Evolutionary conservation across 2,329 filamentous ascomycete genomes (phyloP), one percentile per base, ranked within the genome.

Genomic region (Claviceps monticola): DNA sequence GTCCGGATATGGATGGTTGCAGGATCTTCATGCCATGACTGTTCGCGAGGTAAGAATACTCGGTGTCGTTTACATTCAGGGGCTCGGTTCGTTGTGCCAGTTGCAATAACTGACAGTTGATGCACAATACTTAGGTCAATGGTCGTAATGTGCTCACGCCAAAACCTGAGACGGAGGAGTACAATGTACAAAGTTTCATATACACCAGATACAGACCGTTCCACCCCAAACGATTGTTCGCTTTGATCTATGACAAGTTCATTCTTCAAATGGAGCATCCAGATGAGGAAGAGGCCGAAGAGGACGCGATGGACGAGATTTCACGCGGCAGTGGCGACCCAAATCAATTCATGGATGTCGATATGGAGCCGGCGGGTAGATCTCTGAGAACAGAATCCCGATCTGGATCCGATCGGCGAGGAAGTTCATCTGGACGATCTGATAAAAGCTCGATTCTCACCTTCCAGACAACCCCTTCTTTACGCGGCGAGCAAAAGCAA

Each of bases 81-180:
- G n/a, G 19, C 38, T 36, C 44, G n/a, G 17, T 6, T 13, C 3
- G 9, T 43, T 11, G 8, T 13, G 2, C 9, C 19, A 21, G 17
- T 11, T 13, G 2, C 13, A 43, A 4, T 43, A 11, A 21, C 19
- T 43, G 19, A 43, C 41, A 4, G 14, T 19, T 41, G 7, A 9
- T n/a, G 3, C 9, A 13, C 11, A 21, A 43, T 9, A 43, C 19
- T 42, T 8, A 71, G 67, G 67, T 72, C 38, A 73, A 73, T 46
- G 71, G 71, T 0, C 64, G 65, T 16, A 78, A 78, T 26, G 73
- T 74, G 2, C 61, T 83, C 48, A 80, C 79, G 0, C 82, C 82
- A 0, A 85, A 79, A 60, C 84, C 83, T 0, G 83, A 87, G 66
- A 86, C 82, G 0, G 72, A 86, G 51, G 83, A 86, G 71, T 86